Conservation (phyloP, 768 basidiomycete genomes). For the Thelephora aurantiotincta region DNA sequence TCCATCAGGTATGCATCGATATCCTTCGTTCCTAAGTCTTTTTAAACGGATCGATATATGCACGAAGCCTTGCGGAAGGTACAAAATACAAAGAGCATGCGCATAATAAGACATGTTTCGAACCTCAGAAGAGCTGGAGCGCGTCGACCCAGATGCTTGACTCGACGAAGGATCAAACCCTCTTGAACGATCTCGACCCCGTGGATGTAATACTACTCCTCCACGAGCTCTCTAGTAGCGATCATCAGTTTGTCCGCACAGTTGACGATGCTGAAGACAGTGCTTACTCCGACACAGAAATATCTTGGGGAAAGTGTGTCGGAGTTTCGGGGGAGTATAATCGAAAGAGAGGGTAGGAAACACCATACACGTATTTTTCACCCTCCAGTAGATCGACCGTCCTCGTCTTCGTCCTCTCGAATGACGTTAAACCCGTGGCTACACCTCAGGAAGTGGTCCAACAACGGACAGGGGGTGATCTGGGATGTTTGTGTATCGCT, state of each 20-base stretch:
- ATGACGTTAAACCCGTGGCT: constrained; percentile 54
- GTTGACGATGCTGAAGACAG: constrained; percentile 52
- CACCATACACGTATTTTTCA: constrained; percentile 62
- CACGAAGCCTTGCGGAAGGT: too few species aligned
- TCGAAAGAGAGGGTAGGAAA: neutral
- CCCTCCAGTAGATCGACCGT: constrained; percentile 63
- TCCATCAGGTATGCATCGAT: too few species aligned
- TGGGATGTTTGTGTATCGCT: constrained; percentile 69
- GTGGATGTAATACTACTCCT: constrained; percentile 74
- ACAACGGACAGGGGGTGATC: constrained; percentile 65
- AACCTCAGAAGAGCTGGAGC: too few species aligned
- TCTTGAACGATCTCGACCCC: constrained; percentile 30
- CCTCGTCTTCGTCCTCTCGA: constrained; percentile 54
- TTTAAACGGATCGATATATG: too few species aligned
- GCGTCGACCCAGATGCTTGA: too few species aligned
- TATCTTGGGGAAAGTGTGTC: constrained; percentile 25
- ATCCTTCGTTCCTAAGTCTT: too few species aligned
- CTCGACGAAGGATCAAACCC: neutral
- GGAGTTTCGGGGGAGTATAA: neutral
- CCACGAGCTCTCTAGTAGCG: constrained; percentile 74
- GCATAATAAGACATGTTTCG: too few species aligned
- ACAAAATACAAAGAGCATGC: too few species aligned
- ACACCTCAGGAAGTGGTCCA: constrained; percentile 29
- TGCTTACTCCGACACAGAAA: constrained; percentile 64
- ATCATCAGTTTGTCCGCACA: constrained; percentile 68